phyloP scores from a whole-genome alignment of 352 stramenopile species.

The Elongisporangium prolatum region DNA sequence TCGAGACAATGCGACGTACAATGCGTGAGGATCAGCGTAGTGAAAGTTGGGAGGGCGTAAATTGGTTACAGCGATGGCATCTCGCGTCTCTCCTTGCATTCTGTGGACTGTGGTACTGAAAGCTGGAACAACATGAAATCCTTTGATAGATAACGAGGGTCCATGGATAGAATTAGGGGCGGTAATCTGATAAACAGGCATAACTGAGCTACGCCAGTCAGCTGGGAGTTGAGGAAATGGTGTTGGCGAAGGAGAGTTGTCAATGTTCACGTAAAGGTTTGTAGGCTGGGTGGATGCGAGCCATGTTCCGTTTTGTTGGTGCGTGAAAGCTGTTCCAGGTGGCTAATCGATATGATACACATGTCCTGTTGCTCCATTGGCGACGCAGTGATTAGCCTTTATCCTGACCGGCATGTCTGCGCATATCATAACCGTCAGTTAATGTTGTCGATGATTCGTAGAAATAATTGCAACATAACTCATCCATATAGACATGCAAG shows the following conservation, averaged over 20 bases:
- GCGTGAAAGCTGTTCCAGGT: neutral
- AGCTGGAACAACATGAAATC: constrained; percentile 15
- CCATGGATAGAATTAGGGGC: neutral
- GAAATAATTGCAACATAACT: neutral
- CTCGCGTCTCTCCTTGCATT: constrained; percentile 12
- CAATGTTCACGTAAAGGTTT: constrained; percentile 10
- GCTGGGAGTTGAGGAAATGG: constrained; percentile 3
- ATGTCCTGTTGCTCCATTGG: constrained; percentile 6
- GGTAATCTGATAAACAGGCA: constrained; percentile 4
- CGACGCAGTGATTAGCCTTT: constrained; percentile 15
- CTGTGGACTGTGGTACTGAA: constrained; percentile 20
- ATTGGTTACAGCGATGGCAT: constrained; percentile 9
- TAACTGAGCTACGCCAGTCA: constrained; percentile 14
- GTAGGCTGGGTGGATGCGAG: neutral
- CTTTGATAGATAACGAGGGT: constrained; percentile 9
- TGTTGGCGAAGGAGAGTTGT: neutral
- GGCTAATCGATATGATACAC: constrained; percentile 13
- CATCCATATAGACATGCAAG: constrained; percentile 8
- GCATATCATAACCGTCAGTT: too few relatives aligned
- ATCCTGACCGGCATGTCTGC: constrained; percentile 13
- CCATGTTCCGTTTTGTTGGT: constrained; percentile 6
- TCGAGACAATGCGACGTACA: constrained; percentile 13
- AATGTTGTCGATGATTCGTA: neutral
- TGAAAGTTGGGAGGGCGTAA: constrained; percentile 5
- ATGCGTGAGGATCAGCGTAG: constrained; percentile 7